Base-by-base conservation (phyloP, 805 yeast species). In the Pichia eremophila region DNA sequence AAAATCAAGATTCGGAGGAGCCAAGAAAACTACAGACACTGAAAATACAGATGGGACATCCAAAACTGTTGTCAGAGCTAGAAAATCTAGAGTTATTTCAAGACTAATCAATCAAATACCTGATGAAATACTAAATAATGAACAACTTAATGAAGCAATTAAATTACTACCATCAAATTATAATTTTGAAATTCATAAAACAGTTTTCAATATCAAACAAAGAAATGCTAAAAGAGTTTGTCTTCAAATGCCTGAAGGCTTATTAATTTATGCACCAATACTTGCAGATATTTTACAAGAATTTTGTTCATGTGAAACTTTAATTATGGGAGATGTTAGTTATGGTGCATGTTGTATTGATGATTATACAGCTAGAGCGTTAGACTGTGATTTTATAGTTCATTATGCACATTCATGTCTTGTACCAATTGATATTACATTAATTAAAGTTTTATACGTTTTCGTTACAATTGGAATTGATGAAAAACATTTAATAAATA, bases 291-390 rank as follows among this genome's bases (percentile, higher is more conserved):
- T 93, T 25, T 62, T 93, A 35, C 95, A 88, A 59, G 96, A 90
- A 64, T 91, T 93, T 57, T 90, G 97, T 62, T 66, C 69, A 3
- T 88, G 84, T 46, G 96, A 90, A 59, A 85, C 90, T 0, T 71
- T 93, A 1, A 93, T 91, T 3, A 93, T 93, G 99, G 99, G 99
- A 2, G 99, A 93, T 64, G 99, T 93, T 0, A 87, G 97, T 0
- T 93, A 93, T 60, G 99, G 99, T 40, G 99, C 99, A 0, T 93
- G 99, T 63, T 93, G 99, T 67, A 89, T 93, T 41, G 99, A 93
- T 63, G 99, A 93, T 61, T 93, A 74, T 61, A 90, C 99, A 0
- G 99, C 99, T 2, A 72, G 90, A 53, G 81, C 98, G 0, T 66
- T 93, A 28, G 96, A 85, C 43, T 93, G 99, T 67, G 99, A 93